Evolutionary conservation across 176 grass and related monocot species (phyloP).

Genomic region (Calamus simplicifolius): DNA sequence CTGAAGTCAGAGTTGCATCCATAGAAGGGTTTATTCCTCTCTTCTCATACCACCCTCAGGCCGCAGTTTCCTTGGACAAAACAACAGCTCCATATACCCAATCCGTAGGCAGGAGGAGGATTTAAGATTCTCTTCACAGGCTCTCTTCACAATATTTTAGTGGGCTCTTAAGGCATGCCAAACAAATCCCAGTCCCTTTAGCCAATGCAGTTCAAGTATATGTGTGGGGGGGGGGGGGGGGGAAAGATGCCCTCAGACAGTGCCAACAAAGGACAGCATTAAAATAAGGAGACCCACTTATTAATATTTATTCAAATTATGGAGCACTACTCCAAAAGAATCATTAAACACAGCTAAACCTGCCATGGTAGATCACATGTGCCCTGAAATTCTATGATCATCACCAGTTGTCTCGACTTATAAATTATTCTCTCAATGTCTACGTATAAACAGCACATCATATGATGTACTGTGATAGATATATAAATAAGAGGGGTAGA

Average conservation of each 20-base stretch:
- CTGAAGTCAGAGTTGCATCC: too few species aligned
- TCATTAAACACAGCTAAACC: constrained; percentile 9
- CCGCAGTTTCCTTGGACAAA: neutral
- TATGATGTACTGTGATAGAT: too few species aligned
- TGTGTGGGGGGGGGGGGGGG: neutral
- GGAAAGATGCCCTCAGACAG: constrained; percentile 16
- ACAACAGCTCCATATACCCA: constrained; percentile 5
- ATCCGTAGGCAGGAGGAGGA: neutral
- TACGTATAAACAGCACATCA: neutral
- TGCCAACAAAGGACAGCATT: constrained; percentile 1
- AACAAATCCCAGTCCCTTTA: constrained; percentile 8
- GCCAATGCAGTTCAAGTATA: constrained; percentile 10
- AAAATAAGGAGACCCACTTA: constrained; percentile 7
- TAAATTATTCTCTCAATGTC: neutral
- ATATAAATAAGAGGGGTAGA: neutral
- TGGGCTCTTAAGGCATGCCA: constrained; percentile 4
- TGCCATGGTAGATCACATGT: neutral
- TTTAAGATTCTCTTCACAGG: neutral
- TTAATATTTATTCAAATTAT: constrained; percentile 5
- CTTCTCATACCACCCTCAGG: too few species aligned
- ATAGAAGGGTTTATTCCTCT: too few species aligned
- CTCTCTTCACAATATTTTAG: constrained; percentile 4
- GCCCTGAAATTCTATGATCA: constrained; percentile 5
- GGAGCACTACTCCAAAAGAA: constrained; percentile 3
- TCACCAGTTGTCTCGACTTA: constrained; percentile 1